Conservation (phyloP, 1,284 basidiomycete species). For the Malassezia brasiliensis region DNA sequence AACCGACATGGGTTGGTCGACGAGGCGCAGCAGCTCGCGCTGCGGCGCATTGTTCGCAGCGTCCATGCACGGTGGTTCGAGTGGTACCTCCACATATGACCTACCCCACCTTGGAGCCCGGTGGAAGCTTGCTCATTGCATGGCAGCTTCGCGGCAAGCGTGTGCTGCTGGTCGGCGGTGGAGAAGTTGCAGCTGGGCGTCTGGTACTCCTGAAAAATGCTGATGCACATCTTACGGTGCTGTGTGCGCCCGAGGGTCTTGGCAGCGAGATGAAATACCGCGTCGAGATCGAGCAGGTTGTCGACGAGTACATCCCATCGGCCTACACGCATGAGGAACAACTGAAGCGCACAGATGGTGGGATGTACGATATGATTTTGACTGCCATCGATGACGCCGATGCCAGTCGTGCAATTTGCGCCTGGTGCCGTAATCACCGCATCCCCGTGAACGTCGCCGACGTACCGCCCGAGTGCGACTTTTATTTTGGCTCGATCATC, state of each 20-base stretch:
- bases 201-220: constrained; percentile 45
- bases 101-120: constrained; percentile 48
- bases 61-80: not conserved
- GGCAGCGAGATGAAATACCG: constrained; percentile 40
- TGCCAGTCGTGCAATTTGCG: constrained; percentile 62
- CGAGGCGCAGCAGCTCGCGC: not conserved
- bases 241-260: constrained; percentile 37
- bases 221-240: constrained; percentile 41
- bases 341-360: constrained; percentile 37
- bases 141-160: constrained; percentile 71
- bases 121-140: constrained; percentile 69
- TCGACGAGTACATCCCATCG: constrained; percentile 48
- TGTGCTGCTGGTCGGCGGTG: constrained; percentile 81
- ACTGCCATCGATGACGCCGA: constrained; percentile 82
- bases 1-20: not conserved
- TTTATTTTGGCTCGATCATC: constrained; percentile 93
- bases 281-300: constrained; percentile 26
- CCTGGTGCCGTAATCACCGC: constrained; percentile 59
- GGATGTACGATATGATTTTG: constrained; percentile 72
- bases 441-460: constrained; percentile 94
- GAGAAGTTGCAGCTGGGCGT: constrained; percentile 65
- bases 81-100: constrained; percentile 10
- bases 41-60: not conserved
- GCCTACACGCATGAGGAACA: constrained; percentile 15
- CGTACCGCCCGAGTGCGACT: constrained; percentile 79